Evolutionary conservation across 805 yeast genomes (phyloP), one percentile per base, ranked within the genome.

Genomic region (Starmera pachycereana): DNA sequence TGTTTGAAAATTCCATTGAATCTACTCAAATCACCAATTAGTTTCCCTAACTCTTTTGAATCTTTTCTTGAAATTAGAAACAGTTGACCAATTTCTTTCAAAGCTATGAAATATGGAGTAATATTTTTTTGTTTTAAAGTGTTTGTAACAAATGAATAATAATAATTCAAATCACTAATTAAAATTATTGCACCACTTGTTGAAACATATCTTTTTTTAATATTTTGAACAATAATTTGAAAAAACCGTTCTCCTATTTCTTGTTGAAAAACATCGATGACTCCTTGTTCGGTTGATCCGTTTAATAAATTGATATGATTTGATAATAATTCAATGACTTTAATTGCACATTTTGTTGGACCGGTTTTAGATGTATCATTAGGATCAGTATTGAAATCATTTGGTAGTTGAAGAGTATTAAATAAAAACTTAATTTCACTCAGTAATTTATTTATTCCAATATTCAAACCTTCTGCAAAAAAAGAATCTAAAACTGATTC

Each of bases 171-270:
- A 54, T 90, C 98, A 14, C 84, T 72, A 22, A 88, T 87, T 40
- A 90, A 69, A 38, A 74, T 77, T 22, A 87, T 72, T 0, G 97
- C 95, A 3, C 98, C 97, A 11, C 71, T 72, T 3, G 78, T 78
- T 4, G 94, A 83, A 1, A 90, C 75, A 0, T 78, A 73, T 52
- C 78, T 77, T 37, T 74, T 69, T 50, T 88, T 86, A 41, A 92
- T 68, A 42, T 83, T 75, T 54, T 86, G 88, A 33, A 86, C 83
- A 27, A 92, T 63, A 1, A 79, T 68, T 32, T 74, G 78, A 53
- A 86, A 87, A 44, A 92, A 80, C 34, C 97, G 60, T 57, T 87
- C 85, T 0, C 96, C 96, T 29, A 90, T 79, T 53, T 92, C 98
- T 54, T 89, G 95, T 51, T 89, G 92, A 54, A 88, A 92, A 0